Evolutionary conservation across 495 filamentous ascomycete genomes (phyloP).

Genomic region (Xylaria cubensis): DNA sequence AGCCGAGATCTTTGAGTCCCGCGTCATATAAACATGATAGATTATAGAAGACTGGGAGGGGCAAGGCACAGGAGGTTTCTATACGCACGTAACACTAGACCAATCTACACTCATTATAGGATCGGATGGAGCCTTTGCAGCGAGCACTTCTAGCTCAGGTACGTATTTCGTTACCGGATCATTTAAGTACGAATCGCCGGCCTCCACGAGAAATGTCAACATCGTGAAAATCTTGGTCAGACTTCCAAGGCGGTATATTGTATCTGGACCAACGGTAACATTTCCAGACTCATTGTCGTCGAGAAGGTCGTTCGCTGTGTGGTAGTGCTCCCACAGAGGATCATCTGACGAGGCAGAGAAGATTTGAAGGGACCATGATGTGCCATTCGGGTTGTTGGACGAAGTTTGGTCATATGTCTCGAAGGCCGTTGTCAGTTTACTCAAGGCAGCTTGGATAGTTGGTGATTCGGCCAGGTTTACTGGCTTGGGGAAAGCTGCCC

Average conservation of each 20-base stretch:
- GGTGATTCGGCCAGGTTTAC: slow-evolving; percentile 43
- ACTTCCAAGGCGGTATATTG: slow-evolving; percentile 60
- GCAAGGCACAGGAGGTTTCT: neutral
- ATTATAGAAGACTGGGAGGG: neutral
- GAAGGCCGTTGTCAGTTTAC: slow-evolving; percentile 48
- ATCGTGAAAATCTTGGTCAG: slow-evolving; percentile 58
- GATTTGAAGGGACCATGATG: slow-evolving; percentile 59
- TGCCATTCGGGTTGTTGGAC: slow-evolving; percentile 48
- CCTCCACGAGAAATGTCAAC: slow-evolving; percentile 53
- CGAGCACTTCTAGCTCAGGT: slow-evolving; percentile 56
- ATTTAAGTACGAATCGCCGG: slow-evolving; percentile 50
- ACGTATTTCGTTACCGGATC: slow-evolving; percentile 60
- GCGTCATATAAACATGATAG: neutral
- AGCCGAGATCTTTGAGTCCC: neutral
- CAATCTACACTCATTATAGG: slow-evolving; percentile 54
- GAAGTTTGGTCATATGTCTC: slow-evolving; percentile 42
- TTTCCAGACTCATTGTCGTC: slow-evolving; percentile 44
- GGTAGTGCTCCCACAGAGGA: slow-evolving; percentile 54
- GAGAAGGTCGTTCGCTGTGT: slow-evolving; percentile 50
- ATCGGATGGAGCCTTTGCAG: slow-evolving; percentile 42
- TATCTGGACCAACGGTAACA: slow-evolving; percentile 47
- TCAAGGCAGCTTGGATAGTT: slow-evolving; percentile 43
- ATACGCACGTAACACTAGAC: slow-evolving; percentile 54
- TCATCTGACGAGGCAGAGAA: slow-evolving; percentile 53
- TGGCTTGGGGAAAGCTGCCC: slow-evolving; percentile 55